Percentiles rank a stretch among this genome's conserved stretches.
Evolutionary conservation across 1,284 basidiomycete species (phyloP).

Genomic region (Cryptococcus maquisensis): DNA sequence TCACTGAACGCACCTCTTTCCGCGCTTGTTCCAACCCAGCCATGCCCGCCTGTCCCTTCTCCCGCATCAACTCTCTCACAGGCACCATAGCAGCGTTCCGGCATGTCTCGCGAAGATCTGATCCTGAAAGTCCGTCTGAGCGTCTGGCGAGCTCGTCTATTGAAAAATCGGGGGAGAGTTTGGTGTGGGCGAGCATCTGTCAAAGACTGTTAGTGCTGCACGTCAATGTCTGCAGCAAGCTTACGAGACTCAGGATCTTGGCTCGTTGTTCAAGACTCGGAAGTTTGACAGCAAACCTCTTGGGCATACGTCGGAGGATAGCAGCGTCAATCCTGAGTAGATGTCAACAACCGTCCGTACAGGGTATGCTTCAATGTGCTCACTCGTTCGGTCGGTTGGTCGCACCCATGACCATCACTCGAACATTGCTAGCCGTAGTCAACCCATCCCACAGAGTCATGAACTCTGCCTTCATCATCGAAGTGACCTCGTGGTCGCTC

Average conservation of each 20-base stretch:
- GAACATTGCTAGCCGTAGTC: constrained; percentile 63
- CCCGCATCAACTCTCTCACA: constrained; percentile 77
- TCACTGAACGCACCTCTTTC: constrained; percentile 42
- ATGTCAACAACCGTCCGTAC: neutral
- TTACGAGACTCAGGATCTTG: constrained; percentile 82
- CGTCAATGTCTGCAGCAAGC: neutral
- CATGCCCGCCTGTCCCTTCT: constrained; percentile 52
- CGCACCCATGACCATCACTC: constrained; percentile 90
- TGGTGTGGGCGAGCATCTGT: constrained; percentile 79
- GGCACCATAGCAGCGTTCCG: constrained; percentile 88
- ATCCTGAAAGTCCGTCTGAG: constrained; percentile 79
- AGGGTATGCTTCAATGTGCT: neutral
- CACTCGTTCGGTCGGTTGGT: constrained; percentile 76
- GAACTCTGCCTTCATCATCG: constrained; percentile 99
- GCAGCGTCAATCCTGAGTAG: constrained; percentile 84
- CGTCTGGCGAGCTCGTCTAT: constrained; percentile 64
- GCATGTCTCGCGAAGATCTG: constrained; percentile 92
- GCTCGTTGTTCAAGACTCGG: constrained; percentile 76
- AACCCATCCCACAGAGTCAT: constrained; percentile 99
- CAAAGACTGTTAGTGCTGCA: neutral
- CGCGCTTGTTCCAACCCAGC: constrained; percentile 47
- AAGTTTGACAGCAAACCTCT: constrained; percentile 85
- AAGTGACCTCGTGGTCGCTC: constrained; percentile 94
- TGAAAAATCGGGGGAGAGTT: constrained; percentile 63
- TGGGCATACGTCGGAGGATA: constrained; percentile 93